A percentile compares a stretch with the other conserved stretches of the same genome.
phyloP scores from a whole-genome alignment of 2,329 filamentous ascomycete species.

The Pseudocercospora crystallina region DNA sequence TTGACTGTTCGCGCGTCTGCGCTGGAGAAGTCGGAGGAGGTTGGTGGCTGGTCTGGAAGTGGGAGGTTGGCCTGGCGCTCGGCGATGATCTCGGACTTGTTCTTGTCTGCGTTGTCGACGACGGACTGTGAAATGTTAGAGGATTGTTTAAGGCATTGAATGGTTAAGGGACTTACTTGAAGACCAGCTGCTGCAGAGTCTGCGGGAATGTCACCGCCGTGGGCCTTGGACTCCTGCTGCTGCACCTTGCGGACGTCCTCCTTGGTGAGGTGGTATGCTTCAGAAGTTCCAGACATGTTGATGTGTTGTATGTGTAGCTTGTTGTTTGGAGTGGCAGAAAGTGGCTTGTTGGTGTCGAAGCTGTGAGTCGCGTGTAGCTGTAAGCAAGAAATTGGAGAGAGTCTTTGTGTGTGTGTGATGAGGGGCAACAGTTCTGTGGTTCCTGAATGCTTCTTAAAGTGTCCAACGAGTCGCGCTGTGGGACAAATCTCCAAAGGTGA shows the following conservation, averaged over 20 bases:
- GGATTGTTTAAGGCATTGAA: neutral
- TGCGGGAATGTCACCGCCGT: constrained; percentile 44
- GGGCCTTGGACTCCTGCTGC: constrained; percentile 40
- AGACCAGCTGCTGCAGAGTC: constrained; percentile 47
- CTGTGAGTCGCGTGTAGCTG: neutral
- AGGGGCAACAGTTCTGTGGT: too few relatives aligned
- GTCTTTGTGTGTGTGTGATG: too few relatives aligned
- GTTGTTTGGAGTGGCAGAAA: too few relatives aligned
- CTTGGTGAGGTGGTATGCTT: constrained; percentile 50
- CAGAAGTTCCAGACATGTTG: constrained; percentile 34
- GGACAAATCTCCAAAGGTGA: too few relatives aligned
- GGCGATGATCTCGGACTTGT: constrained; percentile 66
- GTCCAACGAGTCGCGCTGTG: too few relatives aligned
- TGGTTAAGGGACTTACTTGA: constrained; percentile 40
- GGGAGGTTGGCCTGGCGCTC: constrained; percentile 71
- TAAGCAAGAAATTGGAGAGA: neutral
- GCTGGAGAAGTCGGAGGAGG: constrained; percentile 76
- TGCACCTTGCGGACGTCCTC: constrained; percentile 52
- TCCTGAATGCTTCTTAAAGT: too few relatives aligned
- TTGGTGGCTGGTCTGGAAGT: constrained; percentile 73
- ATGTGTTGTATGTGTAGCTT: constrained; percentile 9
- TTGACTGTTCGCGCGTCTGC: constrained; percentile 68
- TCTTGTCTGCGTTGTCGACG: constrained; percentile 33
- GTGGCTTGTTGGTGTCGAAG: neutral
- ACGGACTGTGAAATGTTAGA: constrained; percentile 21